phyloP scores from a whole-genome alignment of 208 protist species.

The Trypanosoma scelopori region DNA sequence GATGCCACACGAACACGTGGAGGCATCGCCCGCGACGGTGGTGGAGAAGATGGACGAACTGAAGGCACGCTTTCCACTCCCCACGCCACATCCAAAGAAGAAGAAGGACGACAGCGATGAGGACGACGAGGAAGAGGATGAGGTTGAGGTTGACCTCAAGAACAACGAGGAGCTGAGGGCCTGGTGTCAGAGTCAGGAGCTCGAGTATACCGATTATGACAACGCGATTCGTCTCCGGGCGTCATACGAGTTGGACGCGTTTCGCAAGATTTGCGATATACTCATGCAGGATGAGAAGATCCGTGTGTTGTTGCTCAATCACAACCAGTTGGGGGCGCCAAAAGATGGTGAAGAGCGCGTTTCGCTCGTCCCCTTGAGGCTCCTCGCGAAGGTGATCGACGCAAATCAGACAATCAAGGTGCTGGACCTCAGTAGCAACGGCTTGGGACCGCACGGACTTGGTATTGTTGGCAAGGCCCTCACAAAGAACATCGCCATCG shows the following conservation, averaged over 20 bases:
- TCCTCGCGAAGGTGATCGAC: slow-evolving; percentile 65
- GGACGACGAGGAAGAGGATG: slow-evolving; percentile 34
- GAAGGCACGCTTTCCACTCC: slow-evolving; percentile 61
- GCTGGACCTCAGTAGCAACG: slow-evolving; percentile 79
- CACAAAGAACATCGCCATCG: slow-evolving; percentile 79
- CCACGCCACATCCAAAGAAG: slow-evolving; percentile 25
- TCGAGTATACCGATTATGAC: slow-evolving; percentile 63
- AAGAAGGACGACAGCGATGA: slow-evolving; percentile 14
- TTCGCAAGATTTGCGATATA: slow-evolving; percentile 59
- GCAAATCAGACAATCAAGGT: slow-evolving; percentile 75
- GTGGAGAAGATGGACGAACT: slow-evolving; percentile 54
- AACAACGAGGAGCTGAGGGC: slow-evolving; percentile 67
- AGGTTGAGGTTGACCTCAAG: slow-evolving; percentile 29
- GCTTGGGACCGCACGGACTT: slow-evolving; percentile 68
- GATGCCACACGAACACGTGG: slow-evolving; percentile 31
- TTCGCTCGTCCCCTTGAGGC: slow-evolving; percentile 44
- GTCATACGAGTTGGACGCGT: slow-evolving; percentile 59
- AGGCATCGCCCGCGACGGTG: slow-evolving; percentile 38
- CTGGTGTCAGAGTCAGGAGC: slow-evolving; percentile 46
- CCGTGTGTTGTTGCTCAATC: slow-evolving; percentile 48
- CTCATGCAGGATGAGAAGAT: slow-evolving; percentile 43
- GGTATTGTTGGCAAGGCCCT: slow-evolving; percentile 86
- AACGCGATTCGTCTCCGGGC: slow-evolving; percentile 56
- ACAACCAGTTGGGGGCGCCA: slow-evolving; percentile 43
- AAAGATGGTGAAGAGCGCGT: slow-evolving; percentile 35